Evolutionary conservation across 495 filamentous ascomycete genomes (phyloP).

Genomic region (Neurospora sp.): DNA sequence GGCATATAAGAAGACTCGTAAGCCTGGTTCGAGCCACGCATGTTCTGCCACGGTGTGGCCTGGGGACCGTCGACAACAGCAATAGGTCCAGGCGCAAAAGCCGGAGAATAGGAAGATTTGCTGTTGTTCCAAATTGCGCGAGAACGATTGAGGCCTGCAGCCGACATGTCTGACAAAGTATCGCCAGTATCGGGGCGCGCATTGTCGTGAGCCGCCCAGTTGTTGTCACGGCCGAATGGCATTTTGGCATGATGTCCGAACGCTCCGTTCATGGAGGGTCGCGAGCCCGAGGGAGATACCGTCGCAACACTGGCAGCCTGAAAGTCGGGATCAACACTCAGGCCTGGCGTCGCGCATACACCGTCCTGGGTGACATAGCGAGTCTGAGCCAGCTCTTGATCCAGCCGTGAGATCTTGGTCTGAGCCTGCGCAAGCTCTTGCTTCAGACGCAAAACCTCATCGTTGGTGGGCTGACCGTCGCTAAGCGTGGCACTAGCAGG

Average conservation of each 20-base stretch:
- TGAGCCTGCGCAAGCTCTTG: conserved; percentile 74
- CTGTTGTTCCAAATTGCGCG: conserved; percentile 53
- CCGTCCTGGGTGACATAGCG: conserved; percentile 44
- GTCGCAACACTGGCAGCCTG: conserved; percentile 3
- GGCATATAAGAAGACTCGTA: conserved; percentile 20
- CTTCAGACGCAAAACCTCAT: conserved; percentile 43
- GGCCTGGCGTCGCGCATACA: conserved; percentile 14
- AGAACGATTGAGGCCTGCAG: conserved; percentile 48
- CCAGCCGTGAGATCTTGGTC: conserved; percentile 69
- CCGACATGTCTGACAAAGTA: conserved; percentile 33
- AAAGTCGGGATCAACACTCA: conserved; percentile 21
- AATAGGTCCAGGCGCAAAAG: conserved; percentile 26
- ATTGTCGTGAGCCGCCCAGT: conserved; percentile 59
- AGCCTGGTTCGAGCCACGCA: conserved; percentile 24
- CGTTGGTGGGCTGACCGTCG: conserved; percentile 18
- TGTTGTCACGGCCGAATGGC: conserved; percentile 43
- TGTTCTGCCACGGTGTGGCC: conserved; percentile 25
- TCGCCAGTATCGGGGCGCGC: conserved; percentile 56
- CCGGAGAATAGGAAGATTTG: conserved; percentile 21
- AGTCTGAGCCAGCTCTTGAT: conserved; percentile 71
- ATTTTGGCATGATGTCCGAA: conserved; percentile 44
- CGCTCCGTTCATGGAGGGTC: conserved; percentile 21
- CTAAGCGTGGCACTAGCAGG: conserved; percentile 34
- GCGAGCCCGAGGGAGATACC: conserved; percentile 15
- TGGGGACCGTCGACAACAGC: conserved; percentile 27